Evolutionary conservation across 495 filamentous ascomycete species (phyloP), one percentile per base, ranked within the genome.

Genomic region (Talaromyces stipitatus): DNA sequence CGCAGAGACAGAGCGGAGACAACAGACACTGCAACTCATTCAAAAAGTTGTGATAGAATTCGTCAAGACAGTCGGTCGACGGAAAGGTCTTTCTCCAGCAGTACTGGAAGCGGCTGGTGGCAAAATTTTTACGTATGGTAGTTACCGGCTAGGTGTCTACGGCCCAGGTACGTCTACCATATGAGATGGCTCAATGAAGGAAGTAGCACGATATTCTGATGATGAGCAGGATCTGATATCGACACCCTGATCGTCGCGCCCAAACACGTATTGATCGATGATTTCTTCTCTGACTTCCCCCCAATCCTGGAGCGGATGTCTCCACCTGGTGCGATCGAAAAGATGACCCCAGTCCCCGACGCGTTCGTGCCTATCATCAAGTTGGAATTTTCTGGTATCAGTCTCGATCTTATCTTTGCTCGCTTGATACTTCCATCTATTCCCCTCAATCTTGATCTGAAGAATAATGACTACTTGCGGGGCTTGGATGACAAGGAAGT

Each of bases 351-450:
- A 0, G 92, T 97, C 26, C 85, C 85, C 14, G 92, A 95, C 60
- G 90, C 92, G 3, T 92, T 88, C 62, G 91, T 96, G 5, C 94
- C 94, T 29, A 92, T 97, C 67, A 97, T 98, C 68, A 97, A 96
- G 65, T 85, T 97, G 58, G 87, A 95, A 65, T 83, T 92, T 52
- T 86, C 82, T 56, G 90, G 88, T 6, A 92, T 97, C 64, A 91
- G 87, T 64, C 92, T 98, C 62, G 94, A 98, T 81, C 70, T 98
- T 58, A 92, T 97, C 62, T 97, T 95, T 67, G 89, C 89, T 43
- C 83, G 89, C 36, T 79, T 97, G 30, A 78, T 83, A 28, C 65
- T 90, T 9, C 81, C 81, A 24, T 82, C 88, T 28, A 80, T 98
- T 23, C 85, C 90, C 0, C 72, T 80, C 36, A 83, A 88, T 41